Base-by-base conservation (phyloP, 192 early-diverging fungal species). In the Rhizophagus clarus region DNA sequence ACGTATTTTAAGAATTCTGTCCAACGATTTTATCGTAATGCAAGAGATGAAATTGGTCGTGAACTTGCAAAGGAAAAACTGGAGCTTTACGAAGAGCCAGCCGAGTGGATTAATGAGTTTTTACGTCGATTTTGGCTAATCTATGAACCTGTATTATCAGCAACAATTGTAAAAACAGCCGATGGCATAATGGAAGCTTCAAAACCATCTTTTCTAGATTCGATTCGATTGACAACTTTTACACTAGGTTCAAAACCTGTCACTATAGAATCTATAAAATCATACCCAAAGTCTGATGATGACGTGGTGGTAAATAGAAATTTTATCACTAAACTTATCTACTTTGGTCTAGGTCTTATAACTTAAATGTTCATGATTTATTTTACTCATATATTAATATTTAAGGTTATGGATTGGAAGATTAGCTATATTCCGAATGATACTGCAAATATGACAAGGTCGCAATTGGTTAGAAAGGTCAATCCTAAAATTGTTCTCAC, bases 91-190 rank as follows among this genome's bases (percentile, higher is more conserved):
- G 79, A 75, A 8, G 93, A 95, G 75, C 84, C 92, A 60, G 94
- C 92, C 17, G 96, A 95, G 63, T 98, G 97, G 97, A 86, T 98
- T 61, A 98, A 98, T 83, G 89, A 91, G 86, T 95, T 96, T 85
- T 83, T 95, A 72, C 87, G 88, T 31, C 88, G 92, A 66, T 97
- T 96, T 86, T 98, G 97, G 97, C 83, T 94, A 22, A 95, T 93
- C 75, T 96, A 94, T 76, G 97, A 98, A 84, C 96, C 96, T 47
- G 90, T 90, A 34, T 89, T 98, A 69, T 92, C 93, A 72, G 88
- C 91, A 61, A 88, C 90, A 51, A 88, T 97, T 28, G 90, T 94
- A 32, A 87, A 91, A 29, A 88, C 80, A 37, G 93, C 91, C 31
- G 93, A 97, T 85, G 82, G 86, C 12, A 89, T 96, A 67, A 84